These are phyloP conservation scores for Sugiyamaella japonica DNA, from an alignment of 1,139 yeast species.

Conservation along the genomic window DNA sequence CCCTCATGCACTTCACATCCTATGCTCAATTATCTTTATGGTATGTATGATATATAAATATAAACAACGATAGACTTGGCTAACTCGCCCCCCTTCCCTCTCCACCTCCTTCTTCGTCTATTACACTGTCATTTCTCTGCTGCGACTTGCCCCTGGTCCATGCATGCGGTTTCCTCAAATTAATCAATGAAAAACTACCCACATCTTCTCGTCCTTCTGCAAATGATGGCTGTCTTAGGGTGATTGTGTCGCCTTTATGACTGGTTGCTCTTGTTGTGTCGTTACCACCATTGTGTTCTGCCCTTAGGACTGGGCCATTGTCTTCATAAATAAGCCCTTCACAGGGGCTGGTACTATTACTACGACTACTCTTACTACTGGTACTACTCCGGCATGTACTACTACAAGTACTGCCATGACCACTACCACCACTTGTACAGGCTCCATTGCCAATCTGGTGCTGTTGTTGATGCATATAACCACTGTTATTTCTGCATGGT, in stretches of 20 bases:
- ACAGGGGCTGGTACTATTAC: slow-evolving; percentile 10
- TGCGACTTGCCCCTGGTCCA: slow-evolving; percentile 27
- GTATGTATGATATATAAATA: neutral
- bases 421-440: slow-evolving; percentile 1
- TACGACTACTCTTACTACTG: slow-evolving; percentile 11
- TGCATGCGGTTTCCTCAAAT: slow-evolving; percentile 28
- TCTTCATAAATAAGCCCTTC: neutral
- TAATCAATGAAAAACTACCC: slow-evolving; percentile 27
- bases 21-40: no score
- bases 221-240: slow-evolving; percentile 27
- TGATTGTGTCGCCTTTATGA: slow-evolving; percentile 27
- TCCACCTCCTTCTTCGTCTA: slow-evolving; percentile 3
- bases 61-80: neutral
- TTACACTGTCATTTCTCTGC: slow-evolving; percentile 5
- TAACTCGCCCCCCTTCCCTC: neutral
- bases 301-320: neutral
- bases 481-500: neutral
- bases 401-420: slow-evolving; percentile 7
- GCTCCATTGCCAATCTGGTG: neutral
- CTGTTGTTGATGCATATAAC: neutral
- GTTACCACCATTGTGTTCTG: neutral
- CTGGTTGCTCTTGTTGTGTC: neutral
- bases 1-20: no score
- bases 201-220: slow-evolving; percentile 27
- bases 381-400: slow-evolving; percentile 11